Evolutionary conservation across 108 stramenopile species (phyloP).

Genomic region (Fragilariopsis cylindrus): DNA sequence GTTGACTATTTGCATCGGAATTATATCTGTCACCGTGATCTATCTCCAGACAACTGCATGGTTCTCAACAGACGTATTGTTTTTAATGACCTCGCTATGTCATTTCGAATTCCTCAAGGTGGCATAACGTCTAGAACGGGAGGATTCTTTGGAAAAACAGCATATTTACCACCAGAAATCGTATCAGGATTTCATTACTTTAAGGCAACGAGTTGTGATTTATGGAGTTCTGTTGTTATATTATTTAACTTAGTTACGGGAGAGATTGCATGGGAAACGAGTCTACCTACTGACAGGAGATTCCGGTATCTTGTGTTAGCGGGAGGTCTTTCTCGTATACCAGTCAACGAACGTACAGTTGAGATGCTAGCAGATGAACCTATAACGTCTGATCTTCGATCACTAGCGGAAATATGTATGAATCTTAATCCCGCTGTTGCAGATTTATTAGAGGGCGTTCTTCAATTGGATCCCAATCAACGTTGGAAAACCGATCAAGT

Average conservation of each 20-base stretch:
- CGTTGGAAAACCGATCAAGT: slow-evolving; percentile 43
- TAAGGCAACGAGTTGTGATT: slow-evolving; percentile 71
- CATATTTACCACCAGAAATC: slow-evolving; percentile 77
- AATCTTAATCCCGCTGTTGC: slow-evolving; percentile 28
- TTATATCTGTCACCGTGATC: slow-evolving; percentile 61
- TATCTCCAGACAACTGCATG: slow-evolving; percentile 73
- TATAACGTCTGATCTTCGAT: slow-evolving; percentile 15
- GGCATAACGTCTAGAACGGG: slow-evolving; percentile 11
- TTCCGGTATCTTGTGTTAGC: slow-evolving; percentile 52
- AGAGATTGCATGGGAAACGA: slow-evolving; percentile 33
- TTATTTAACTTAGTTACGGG: slow-evolving; percentile 83
- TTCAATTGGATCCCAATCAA: slow-evolving; percentile 31
- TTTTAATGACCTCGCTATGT: slow-evolving; percentile 81
- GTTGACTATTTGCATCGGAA: slow-evolving; percentile 38
- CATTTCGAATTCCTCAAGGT: slow-evolving; percentile 52
- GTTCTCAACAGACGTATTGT: slow-evolving; percentile 41
- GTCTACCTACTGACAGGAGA: slow-evolving; percentile 17
- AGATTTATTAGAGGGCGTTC: slow-evolving; percentile 33
- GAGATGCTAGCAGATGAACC: slow-evolving; percentile 38
- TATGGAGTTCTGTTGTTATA: slow-evolving; percentile 85
- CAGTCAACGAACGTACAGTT: slow-evolving; percentile 41
- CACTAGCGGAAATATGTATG: slow-evolving; percentile 24
- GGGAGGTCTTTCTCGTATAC: slow-evolving; percentile 22
- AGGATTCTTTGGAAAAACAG: slow-evolving; percentile 61
- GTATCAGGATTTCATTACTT: slow-evolving; percentile 40